Evolutionary conservation across 441 rosid species (phyloP), one percentile per base, ranked within the genome.

Genomic region (Bruguiera hainesii): DNA sequence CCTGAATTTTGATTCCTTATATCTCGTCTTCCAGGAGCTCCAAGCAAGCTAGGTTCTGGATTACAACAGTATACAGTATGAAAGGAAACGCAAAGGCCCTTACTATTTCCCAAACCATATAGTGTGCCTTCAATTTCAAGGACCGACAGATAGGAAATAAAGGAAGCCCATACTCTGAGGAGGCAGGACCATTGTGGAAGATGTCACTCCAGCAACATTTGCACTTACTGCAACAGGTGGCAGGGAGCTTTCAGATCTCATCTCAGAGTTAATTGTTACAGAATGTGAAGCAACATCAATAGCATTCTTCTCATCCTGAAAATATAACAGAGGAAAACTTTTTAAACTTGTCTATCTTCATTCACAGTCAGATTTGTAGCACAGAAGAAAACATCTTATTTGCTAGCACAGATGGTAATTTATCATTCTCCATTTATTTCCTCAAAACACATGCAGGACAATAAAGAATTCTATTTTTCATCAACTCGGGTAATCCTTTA

Each of bases 11-110:
- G 92, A 77, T 77, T 85, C 78, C 85, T 83, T 52, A 81, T 53
- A 75, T 86, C 94, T 67, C 86, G 80, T 78, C 81, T 85, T n/a
- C 70, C 72, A 63, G 90, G 91, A 78, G 85, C 81, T 72, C 94
- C 94, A 74, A 90, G 90, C 83, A 90, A 82, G 72, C 90, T 80
- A 69, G 95, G 92, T 82, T 78, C 97, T 88, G 77, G 56, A 71
- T 73, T 65, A 65, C 58, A 71, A 61, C 59, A 59, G 76, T 66
- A 56, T 56, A 71, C 19, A 72, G 21, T 59, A 70, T 50, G 30
- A 63, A 33, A 71, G 28, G 21, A 56, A 63, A 15, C 48, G 4
- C 18, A 58, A 69, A 31, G 5, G 29, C 28, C 28, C 6, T 53
- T 20, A 23, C 29, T 23, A 3, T 53, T 26, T 53, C 28, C 57